These are phyloP conservation scores for Aureobasidium lini DNA, from an alignment of 2,329 filamentous ascomycete species.

Conservation along the genomic window DNA sequence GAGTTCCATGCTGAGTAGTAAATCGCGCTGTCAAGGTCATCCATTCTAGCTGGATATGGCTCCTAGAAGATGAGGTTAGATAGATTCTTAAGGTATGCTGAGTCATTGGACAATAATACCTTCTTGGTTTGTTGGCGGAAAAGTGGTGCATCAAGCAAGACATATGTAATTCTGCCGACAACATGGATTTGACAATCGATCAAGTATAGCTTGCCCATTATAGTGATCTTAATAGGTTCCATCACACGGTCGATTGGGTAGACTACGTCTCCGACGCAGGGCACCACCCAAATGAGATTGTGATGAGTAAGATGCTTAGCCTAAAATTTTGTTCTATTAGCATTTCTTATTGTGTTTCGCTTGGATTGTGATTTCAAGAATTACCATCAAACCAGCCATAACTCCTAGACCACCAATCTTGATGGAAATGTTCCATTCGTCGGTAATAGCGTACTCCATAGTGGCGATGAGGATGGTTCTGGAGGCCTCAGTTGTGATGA, in stretches of 20 bases:
- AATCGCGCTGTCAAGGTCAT: slow-evolving; percentile 59
- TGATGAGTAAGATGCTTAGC: slow-evolving; percentile 54
- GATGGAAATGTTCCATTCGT: slow-evolving; percentile 63
- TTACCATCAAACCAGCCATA: slow-evolving; percentile 63
- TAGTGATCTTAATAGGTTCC: slow-evolving; percentile 54
- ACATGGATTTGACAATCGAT: slow-evolving; percentile 58
- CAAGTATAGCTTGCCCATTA: slow-evolving; percentile 53
- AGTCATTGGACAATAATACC: no score
- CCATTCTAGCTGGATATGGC: slow-evolving; percentile 61
- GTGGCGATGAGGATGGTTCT: slow-evolving; percentile 60
- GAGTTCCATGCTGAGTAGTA: slow-evolving; percentile 66
- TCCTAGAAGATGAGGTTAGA: slow-evolving; percentile 30
- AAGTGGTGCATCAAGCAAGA: slow-evolving; percentile 58
- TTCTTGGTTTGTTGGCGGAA: slow-evolving; percentile 57
- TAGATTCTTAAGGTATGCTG: no score
- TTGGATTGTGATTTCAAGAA: no score
- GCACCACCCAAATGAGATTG: slow-evolving; percentile 52
- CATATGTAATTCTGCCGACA: slow-evolving; percentile 59
- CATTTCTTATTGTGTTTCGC: no score
- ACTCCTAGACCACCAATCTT: slow-evolving; percentile 65
- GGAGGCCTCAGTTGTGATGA: neutral
- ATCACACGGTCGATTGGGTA: slow-evolving; percentile 53
- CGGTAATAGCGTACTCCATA: slow-evolving; percentile 65
- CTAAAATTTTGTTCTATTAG: no score
- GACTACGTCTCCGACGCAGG: slow-evolving; percentile 53